Evolutionary conservation across 768 basidiomycete genomes (phyloP).

Genomic region (Rhodotorula paludigena): DNA sequence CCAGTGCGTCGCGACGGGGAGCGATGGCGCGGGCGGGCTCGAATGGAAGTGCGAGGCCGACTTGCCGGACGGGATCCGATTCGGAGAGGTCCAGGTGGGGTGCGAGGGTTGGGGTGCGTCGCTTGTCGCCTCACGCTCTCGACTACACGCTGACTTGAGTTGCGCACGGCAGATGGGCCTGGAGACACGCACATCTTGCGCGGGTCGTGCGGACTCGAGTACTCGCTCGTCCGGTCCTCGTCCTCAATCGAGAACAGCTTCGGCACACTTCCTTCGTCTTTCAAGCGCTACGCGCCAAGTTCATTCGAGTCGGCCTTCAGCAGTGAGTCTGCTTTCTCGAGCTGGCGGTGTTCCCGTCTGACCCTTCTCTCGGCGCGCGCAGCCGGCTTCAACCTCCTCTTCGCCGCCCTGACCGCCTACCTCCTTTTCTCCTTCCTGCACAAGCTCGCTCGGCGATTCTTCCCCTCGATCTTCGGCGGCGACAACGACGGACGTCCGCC

Average conservation of each 20-base stretch:
- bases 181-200: conserved; percentile 73
- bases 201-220: conserved; percentile 87
- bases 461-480: background rate
- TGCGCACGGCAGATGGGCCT: conserved; percentile 6
- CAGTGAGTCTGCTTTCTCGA: background rate
- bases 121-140: too few relatives aligned
- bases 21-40: conserved; percentile 62
- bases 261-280: background rate
- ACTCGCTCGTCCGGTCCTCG: conserved; percentile 54
- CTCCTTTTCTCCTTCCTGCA: background rate
- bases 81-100: conserved; percentile 76
- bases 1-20: conserved; percentile 74
- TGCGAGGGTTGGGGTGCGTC: conserved; percentile 86
- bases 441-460: background rate
- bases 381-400: conserved; percentile 12
- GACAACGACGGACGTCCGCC: background rate
- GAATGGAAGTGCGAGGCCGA: conserved; percentile 98
- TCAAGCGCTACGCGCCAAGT: background rate
- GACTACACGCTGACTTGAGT: too few relatives aligned
- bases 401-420: conserved; percentile 10
- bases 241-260: conserved; percentile 1
- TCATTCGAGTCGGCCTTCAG: background rate
- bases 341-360: background rate
- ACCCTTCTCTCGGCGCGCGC: background rate
- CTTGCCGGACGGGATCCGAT: conserved; percentile 70